Conservation (phyloP, 164 flowering plant genomes). For the Magnolia sinica region DNA sequence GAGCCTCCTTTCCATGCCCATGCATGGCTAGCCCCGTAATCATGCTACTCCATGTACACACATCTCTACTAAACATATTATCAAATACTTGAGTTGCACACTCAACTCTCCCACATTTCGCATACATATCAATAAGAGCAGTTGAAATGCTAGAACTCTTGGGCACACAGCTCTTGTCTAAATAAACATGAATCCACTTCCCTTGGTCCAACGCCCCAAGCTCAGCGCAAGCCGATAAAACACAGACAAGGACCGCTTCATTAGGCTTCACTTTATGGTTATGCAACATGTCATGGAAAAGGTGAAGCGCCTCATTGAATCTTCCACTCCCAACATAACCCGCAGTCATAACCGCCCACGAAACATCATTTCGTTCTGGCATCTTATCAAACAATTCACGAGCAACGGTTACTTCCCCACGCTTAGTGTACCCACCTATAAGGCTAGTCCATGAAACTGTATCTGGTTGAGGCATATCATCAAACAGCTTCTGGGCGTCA, state of each 20-base stretch:
- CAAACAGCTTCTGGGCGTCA: slow-evolving; percentile 41
- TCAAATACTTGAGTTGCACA: slow-evolving; percentile 21
- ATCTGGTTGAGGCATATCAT: slow-evolving; percentile 44
- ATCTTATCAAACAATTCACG: slow-evolving; percentile 32
- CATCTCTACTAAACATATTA: slow-evolving; percentile 15
- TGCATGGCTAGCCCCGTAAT: slow-evolving; percentile 31
- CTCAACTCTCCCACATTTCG: slow-evolving; percentile 27
- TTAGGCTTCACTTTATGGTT: slow-evolving; percentile 33
- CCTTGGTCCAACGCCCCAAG: slow-evolving; percentile 61
- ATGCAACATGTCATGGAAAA: slow-evolving; percentile 35
- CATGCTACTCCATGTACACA: slow-evolving; percentile 26
- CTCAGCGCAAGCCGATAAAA: slow-evolving; percentile 55
- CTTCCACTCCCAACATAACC: slow-evolving; percentile 35
- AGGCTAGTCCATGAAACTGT: slow-evolving; percentile 56
- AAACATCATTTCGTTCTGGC: slow-evolving; percentile 45
- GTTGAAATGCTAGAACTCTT: slow-evolving; percentile 34
- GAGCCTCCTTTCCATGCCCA: slow-evolving; percentile 21
- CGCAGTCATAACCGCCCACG: slow-evolving; percentile 54
- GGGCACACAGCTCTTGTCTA: slow-evolving; percentile 24
- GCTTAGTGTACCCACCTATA: slow-evolving; percentile 37
- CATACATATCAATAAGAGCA: slow-evolving; percentile 45
- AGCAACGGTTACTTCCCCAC: slow-evolving; percentile 39
- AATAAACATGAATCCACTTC: slow-evolving; percentile 39
- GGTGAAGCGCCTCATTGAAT: slow-evolving; percentile 39
- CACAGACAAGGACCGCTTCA: slow-evolving; percentile 57